Base-by-base conservation (phyloP, 2,329 filamentous ascomycete genomes). In the Colletotrichum sp. region DNA sequence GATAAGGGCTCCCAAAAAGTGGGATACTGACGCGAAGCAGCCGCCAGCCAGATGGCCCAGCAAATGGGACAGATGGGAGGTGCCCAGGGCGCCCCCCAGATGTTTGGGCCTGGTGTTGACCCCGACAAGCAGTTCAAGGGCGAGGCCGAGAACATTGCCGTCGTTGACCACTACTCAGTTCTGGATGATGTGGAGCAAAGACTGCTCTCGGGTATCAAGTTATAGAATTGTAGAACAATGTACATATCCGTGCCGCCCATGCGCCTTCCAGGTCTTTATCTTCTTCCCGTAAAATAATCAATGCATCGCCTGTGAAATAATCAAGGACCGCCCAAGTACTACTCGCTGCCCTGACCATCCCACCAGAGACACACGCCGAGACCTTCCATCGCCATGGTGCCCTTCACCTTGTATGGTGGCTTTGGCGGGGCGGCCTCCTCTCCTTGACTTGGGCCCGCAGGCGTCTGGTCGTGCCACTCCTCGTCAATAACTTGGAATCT, bases 121-220 rank as follows among this genome's bases (percentile, higher is more conserved):
- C 95, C 96, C 0, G 95, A 99, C 86, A 99, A 99, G 89, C 92
- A 98, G 84, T 99, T 98, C 86, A 89, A 94, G 84, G 95, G 90
- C 63, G 97, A 99, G 87, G 95, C 95, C 4, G 97, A 99, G 89
- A 99, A 99, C 85, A 86, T 99, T 78, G 96, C 98, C 80, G 97
- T 99, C 28, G 91, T 98, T 81, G 96, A 98, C 84, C 96, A 99
- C 85, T 95, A 95, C 83, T 98, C 95, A 81, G 95, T 98, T 78
- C 87, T 99, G 75, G 95, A 98, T 80, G 94, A 94, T 21, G 94
- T 98, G 74, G 96, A 98, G 87, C 92, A 96, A 82, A 92, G 97
- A 82, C 87, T 99, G 75, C 87, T 99, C 81, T 89, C 89, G 82
- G 86, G 86, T 85, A 84, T 87, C 82, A 85, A 82, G 78, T 82